Evolutionary conservation across 164 flowering plant genomes (phyloP).

Genomic region (Chimonanthus praecox): DNA sequence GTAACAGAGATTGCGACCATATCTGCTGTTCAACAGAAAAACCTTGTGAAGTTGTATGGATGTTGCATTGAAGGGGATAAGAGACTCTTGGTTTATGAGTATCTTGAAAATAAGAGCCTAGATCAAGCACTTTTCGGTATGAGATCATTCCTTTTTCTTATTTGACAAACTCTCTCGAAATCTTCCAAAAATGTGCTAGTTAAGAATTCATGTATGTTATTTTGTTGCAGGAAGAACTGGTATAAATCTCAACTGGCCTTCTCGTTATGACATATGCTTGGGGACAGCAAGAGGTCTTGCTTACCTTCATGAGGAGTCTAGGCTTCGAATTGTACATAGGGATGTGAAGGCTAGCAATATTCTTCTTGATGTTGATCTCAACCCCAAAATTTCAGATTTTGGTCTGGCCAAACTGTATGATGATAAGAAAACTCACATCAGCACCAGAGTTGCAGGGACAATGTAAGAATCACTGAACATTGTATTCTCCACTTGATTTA

Average conservation of each 20-base stretch:
- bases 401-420: slow-evolving; percentile 42
- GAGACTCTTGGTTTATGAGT: slow-evolving; percentile 72
- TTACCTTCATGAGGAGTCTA: slow-evolving; percentile 15
- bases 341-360: slow-evolving; percentile 16
- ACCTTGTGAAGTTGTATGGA: slow-evolving; percentile 75
- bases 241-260: slow-evolving; percentile 3
- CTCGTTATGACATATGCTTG: slow-evolving; percentile 11
- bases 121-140: slow-evolving; percentile 74
- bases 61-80: slow-evolving; percentile 70
- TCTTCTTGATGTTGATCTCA: slow-evolving; percentile 21
- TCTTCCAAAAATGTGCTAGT: background rate
- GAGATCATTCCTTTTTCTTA: slow-evolving; percentile 18
- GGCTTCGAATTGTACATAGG: slow-evolving; percentile 9
- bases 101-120: slow-evolving; percentile 65
- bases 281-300: slow-evolving; percentile 16
- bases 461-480: slow-evolving; percentile 14
- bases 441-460: slow-evolving; percentile 41
- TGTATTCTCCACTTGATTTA: background rate
- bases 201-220: no score
- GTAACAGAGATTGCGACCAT: slow-evolving; percentile 72
- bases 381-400: slow-evolving; percentile 37
- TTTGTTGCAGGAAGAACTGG: background rate
- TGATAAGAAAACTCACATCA: slow-evolving; percentile 29
- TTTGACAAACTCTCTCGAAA: no score
- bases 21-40: slow-evolving; percentile 79